Evolutionary conservation across 129 eudicot genomes (phyloP), one percentile per base, ranked within the genome.

Genomic region (Heracleum sosnowskyi): DNA sequence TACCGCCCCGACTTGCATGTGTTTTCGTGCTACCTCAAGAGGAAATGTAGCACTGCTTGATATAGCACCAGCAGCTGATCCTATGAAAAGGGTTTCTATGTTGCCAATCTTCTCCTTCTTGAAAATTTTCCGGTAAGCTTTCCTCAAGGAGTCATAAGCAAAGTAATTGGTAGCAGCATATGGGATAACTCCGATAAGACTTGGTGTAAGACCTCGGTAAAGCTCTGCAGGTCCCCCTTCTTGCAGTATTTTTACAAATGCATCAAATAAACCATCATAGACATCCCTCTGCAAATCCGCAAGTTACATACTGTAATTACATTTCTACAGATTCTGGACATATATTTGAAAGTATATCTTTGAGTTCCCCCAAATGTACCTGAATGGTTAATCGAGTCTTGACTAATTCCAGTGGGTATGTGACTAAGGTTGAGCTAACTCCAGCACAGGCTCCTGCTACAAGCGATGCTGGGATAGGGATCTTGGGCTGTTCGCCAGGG

Each of bases 361-460:
- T 44, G 60, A 11, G 17, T 44, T 28, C 2, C 60, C 68, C 33
- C 10, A 18, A 47, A 69, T 18, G 72, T 85, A 91, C 97, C 93
- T 91, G 92, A 33, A 94, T 91, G 72, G 97, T 91, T 63, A 94
- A 83, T 16, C 98, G 93, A 45, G 98, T 91, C 88, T 94, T 91
- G 73, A 94, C 85, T 81, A 94, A 80, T 83, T 94, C 98, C 28
- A 94, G 93, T 29, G 98, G 98, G 81, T 94, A 94, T 7, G 96
- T 94, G 42, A 88, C 79, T 45, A 94, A 77, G 66, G 97, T 94
- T 22, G 95, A 91, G 88, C 90, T 86, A 42, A 91, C 91, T 74
- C 98, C 98, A 70, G 98, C 97, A 85, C 87, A 85, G 10, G 97
- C 98, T 9, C 98, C 98, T 11, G 98, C 98, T 79, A 93, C 81